A percentile compares a stretch with the other conserved stretches of the same genome.
These are phyloP conservation scores for Trichoderma parareesei DNA, from an alignment of 495 filamentous ascomycete species.

Conservation along the genomic window DNA sequence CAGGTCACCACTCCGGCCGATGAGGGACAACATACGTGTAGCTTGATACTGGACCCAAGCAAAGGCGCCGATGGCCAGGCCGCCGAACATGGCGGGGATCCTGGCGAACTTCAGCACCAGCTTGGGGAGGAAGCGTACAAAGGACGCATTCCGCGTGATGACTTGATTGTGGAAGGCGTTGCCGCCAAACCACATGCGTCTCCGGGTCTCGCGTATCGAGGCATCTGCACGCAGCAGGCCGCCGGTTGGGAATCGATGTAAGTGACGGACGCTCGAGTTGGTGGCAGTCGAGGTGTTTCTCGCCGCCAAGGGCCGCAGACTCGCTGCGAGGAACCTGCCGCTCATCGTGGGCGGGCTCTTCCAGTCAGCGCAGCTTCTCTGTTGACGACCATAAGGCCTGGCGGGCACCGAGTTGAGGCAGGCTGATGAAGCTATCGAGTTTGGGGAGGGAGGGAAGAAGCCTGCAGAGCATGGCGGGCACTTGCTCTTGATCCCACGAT, in stretches of 20 bases:
- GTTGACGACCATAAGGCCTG: constrained; percentile 2
- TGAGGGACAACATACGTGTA: constrained; percentile 53
- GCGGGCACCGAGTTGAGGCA: too few species aligned
- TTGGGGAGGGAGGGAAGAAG: too few species aligned
- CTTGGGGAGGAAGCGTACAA: constrained; percentile 76
- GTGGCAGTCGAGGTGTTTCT: constrained; percentile 35
- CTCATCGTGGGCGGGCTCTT: constrained; percentile 51
- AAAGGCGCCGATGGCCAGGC: constrained; percentile 73
- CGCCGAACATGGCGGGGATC: constrained; percentile 85
- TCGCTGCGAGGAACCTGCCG: constrained; percentile 70
- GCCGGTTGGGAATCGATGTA: constrained; percentile 56
- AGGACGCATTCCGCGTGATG: constrained; percentile 77
- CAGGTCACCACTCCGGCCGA: neutral
- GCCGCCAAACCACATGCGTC: constrained; percentile 66
- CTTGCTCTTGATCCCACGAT: neutral
- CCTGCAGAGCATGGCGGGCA: neutral
- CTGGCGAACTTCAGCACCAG: constrained; percentile 79
- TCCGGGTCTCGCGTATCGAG: constrained; percentile 47
- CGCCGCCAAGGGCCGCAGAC: constrained; percentile 58
- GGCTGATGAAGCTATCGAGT: too few species aligned
- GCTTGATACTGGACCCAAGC: constrained; percentile 97
- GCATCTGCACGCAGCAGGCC: constrained; percentile 61
- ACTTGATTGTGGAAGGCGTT: constrained; percentile 80
- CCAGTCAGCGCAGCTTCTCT: constrained; percentile 3
- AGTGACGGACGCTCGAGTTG: constrained; percentile 49